Base-by-base conservation (phyloP, 768 basidiomycete genomes). In the Boletus tylopilopsis region DNA sequence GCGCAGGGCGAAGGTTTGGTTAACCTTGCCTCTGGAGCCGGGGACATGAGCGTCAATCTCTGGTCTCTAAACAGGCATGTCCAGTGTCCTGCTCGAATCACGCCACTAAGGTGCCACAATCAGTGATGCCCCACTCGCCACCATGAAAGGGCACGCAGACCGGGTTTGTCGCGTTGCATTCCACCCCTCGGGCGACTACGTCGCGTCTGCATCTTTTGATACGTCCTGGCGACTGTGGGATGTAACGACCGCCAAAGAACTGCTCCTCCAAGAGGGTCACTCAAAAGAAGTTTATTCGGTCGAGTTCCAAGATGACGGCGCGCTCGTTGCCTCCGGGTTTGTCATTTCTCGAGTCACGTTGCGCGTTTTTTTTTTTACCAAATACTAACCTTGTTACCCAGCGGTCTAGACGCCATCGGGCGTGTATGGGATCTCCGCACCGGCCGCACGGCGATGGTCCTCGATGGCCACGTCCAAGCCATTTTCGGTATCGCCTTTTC, bases 161-260 rank as follows among this genome's bases (percentile, higher is more conserved):
- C 87, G 96, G 19, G 85, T 99, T 3, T 94, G 92, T 65, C 83
- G 96, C 15, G 87, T 97, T 19, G 91, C 89, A 0, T 99, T 98
- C 69, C 96, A 99, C 68, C 94, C 96, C 2, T 95, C 93, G 0
- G 96, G 96, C 2, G 73, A 86, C 38, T 98, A 94, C 66, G 80
- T 96, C 24, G 94, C 89, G 2, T 94, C 92, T 53, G 94, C 96
- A 1, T 92, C 90, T 55, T 98, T 94, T 60, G 96, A 99, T 68
- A 95, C 91, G 15, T 90, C 95, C 23, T 99, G 96, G 96, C 75
- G 96, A 37, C 68, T 98, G 45, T 99, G 96, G 96, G 95, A 99
- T 68, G 86, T 93, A 13, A 76, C 77, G 44, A 89, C 84, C 0
- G 73, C 83, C 2, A 84, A 83, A 66, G 92, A 96, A 60, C 66